phyloP scores from a whole-genome alignment of 2,329 filamentous ascomycete species.

The Hymenoscyphus albidus region DNA sequence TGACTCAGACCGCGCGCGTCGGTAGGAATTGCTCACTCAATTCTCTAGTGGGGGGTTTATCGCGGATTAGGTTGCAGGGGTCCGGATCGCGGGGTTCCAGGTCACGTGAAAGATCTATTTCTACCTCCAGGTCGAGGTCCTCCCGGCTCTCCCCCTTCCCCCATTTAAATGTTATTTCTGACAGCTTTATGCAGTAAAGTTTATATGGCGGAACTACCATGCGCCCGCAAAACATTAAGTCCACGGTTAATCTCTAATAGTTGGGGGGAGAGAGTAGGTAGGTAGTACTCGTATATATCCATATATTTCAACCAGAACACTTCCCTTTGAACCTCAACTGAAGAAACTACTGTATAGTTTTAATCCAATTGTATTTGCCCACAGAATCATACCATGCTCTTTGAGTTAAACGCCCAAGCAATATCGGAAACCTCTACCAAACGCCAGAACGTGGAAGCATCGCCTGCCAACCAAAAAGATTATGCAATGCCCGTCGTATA shows the following conservation, averaged over 20 bases:
- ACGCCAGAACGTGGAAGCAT: neutral
- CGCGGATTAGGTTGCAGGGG: neutral
- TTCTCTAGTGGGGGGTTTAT: conserved; percentile 9
- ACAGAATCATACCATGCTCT: neutral
- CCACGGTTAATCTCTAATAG: too few species aligned
- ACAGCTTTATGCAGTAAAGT: too few species aligned
- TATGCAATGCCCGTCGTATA: neutral
- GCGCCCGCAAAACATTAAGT: too few species aligned
- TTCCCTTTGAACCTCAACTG: neutral
- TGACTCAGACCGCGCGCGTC: conserved; percentile 10
- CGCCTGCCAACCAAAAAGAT: neutral
- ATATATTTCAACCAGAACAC: neutral
- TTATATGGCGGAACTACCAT: too few species aligned
- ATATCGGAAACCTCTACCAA: neutral
- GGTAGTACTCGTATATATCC: too few species aligned
- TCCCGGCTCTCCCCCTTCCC: too few species aligned
- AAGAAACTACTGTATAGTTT: neutral
- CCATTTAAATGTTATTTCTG: too few species aligned
- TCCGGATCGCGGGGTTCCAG: conserved; percentile 9
- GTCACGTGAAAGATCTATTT: neutral
- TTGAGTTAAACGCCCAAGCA: neutral
- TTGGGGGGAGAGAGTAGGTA: neutral
- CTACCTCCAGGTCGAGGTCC: neutral
- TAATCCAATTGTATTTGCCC: neutral
- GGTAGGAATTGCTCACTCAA: conserved; percentile 8